These are phyloP conservation scores for Hypoxylon lenormandii DNA, from an alignment of 495 filamentous ascomycete species.

Conservation along the genomic window DNA sequence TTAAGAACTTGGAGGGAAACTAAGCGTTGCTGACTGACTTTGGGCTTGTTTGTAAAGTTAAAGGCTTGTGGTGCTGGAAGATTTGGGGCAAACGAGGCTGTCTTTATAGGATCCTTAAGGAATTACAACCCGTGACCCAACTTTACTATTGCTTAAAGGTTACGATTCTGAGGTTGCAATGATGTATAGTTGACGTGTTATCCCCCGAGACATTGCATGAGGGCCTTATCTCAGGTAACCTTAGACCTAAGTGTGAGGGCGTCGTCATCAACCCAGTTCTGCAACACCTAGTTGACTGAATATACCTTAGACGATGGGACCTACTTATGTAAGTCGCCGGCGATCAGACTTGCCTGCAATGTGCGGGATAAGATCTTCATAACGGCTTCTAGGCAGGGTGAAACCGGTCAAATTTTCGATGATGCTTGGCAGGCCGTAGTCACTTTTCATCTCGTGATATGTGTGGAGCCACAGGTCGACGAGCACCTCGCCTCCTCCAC, in stretches of 20 bases:
- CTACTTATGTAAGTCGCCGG: not conserved
- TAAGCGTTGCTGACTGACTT: slow-evolving; percentile 16
- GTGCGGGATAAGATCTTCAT: not conserved
- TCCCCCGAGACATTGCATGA: slow-evolving; percentile 12
- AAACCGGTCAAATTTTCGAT: too few species aligned
- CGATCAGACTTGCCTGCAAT: not conserved
- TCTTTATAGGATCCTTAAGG: slow-evolving; percentile 30
- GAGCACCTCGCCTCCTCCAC: too few species aligned
- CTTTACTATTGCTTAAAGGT: slow-evolving; percentile 26
- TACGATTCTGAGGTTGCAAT: slow-evolving; percentile 25
- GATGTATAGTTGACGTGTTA: slow-evolving; percentile 22
- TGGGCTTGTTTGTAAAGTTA: slow-evolving; percentile 28
- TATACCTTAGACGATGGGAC: not conserved
- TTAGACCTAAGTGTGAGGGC: not conserved
- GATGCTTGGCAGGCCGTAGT: too few species aligned
- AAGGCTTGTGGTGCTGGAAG: slow-evolving; percentile 22
- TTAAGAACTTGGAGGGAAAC: slow-evolving; percentile 26
- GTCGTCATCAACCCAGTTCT: slow-evolving; percentile 16
- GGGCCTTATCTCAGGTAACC: too few species aligned
- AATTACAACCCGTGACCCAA: slow-evolving; percentile 27
- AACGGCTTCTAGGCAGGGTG: not conserved
- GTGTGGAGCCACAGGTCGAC: too few species aligned
- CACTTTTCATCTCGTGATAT: too few species aligned
- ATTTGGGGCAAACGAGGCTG: slow-evolving; percentile 25
- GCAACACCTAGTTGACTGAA: not conserved